Conservation (phyloP, 164 flowering plant species). For the Liquidambar formosana region DNA sequence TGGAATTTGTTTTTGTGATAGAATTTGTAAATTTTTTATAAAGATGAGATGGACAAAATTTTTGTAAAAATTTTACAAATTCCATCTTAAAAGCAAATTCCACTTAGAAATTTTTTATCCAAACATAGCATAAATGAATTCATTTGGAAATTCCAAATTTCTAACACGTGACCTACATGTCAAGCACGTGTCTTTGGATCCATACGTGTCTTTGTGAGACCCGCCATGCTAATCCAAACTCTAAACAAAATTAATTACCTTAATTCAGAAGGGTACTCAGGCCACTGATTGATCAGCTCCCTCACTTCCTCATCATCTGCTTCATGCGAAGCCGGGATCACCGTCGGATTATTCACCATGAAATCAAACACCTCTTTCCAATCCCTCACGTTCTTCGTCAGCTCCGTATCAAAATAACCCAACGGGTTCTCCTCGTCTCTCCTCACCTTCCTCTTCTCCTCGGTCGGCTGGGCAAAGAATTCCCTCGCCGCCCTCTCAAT, state of each 20-base stretch:
- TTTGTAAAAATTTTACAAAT: too few relatives aligned
- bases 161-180: too few relatives aligned
- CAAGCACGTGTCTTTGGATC: too few relatives aligned
- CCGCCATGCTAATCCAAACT: too few relatives aligned
- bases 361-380: conserved; percentile 66
- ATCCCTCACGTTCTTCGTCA: conserved; percentile 59
- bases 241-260: conserved; percentile 6
- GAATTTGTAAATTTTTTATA: too few relatives aligned
- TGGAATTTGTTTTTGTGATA: too few relatives aligned
- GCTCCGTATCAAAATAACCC: conserved; percentile 52
- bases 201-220: too few relatives aligned
- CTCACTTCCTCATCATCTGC: conserved; percentile 1
- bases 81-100: too few relatives aligned
- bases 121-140: too few relatives aligned
- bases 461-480: conserved; percentile 40
- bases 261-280: conserved; percentile 9
- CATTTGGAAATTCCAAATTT: too few relatives aligned
- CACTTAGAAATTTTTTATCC: too few relatives aligned
- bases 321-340: conserved; percentile 9
- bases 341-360: not conserved
- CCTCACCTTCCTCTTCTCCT: conserved; percentile 49
- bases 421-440: conserved; percentile 33
- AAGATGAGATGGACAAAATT: too few relatives aligned
- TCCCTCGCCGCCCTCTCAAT: conserved; percentile 26
- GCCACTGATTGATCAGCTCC: conserved; percentile 14